Percentiles rank a stretch among this genome's conserved stretches.
Evolutionary conservation across 192 early-diverging fungal genomes (phyloP).

Genomic region (Umbelopsis sp.): DNA sequence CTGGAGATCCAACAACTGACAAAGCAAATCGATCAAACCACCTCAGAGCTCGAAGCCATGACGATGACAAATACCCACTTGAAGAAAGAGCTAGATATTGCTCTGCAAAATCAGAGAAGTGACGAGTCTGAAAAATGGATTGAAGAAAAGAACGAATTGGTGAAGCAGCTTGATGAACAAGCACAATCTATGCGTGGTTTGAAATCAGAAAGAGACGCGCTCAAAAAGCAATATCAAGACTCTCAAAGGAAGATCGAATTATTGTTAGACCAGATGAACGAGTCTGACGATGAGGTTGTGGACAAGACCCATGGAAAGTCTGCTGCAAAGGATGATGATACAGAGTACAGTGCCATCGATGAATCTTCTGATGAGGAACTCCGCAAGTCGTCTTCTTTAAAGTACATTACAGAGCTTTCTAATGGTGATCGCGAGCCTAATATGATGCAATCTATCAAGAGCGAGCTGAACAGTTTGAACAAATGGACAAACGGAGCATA

Average conservation of each 20-base stretch:
- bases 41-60: background rate
- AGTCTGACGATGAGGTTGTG: conserved; percentile 1
- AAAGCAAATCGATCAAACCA: background rate
- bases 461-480: background rate
- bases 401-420: background rate
- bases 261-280: conserved; percentile 17
- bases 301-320: background rate
- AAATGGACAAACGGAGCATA: conserved; percentile 4
- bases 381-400: background rate
- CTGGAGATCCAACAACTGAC: conserved; percentile 5
- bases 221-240: conserved; percentile 11
- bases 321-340: background rate
- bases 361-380: conserved; percentile 11
- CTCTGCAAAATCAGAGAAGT: background rate
- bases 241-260: conserved; percentile 15
- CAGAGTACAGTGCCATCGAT: conserved; percentile 7
- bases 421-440: background rate
- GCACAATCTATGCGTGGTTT: background rate
- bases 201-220: conserved; percentile 4
- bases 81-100: conserved; percentile 10
- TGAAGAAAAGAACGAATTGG: background rate
- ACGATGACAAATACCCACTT: background rate
- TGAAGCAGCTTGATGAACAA: conserved; percentile 1
- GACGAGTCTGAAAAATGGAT: conserved; percentile 15
- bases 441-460: conserved; percentile 12